Evolutionary conservation across 805 yeast genomes (phyloP), one percentile per base, ranked within the genome.

Genomic region (Saturnispora zaruensis): DNA sequence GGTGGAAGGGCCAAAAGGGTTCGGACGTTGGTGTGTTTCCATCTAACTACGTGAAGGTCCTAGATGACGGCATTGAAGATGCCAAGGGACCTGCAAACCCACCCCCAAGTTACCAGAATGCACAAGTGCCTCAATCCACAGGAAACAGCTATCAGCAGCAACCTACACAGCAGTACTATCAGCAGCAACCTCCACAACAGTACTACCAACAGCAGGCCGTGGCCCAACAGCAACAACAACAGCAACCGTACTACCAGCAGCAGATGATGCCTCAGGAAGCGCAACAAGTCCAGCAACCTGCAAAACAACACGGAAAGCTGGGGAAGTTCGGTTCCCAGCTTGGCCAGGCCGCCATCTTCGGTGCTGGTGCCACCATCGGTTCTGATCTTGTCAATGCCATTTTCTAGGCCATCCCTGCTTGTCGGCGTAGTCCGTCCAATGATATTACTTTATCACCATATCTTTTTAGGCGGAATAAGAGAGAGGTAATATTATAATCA

Each of bases 291-390:
- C 24, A 25, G 21, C 59, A 55, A 16, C 59, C 44, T 2, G 54
- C 53, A 18, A 59, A 57, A 24, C 57, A 52, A 11, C 49, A 55
- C 24, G 49, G 54, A n/a, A 55, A 44, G 18, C 45, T 51, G 59
- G 53, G 82, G 51, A 79, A 78, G 66, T 84, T 87, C 58, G 97
- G 97, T 23, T 75, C 87, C 50, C 84, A 88, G 67, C 71, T 91
- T 51, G 97, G 96, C 53, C 82, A 88, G 58, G 97, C 97, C n/a
- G 95, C 95, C 37, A 82, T 91, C 48, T 91, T 89, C 57, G 98
- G 97, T 68, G 98, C 97, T 5, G 98, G 98, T 73, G 96, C 98
- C 30, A 84, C 96, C 1, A 73, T 91, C 50, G 98, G 98, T 62
- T 75, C 89, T 45, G 91, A 90, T 61, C 55, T 93, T 44, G 87